A percentile compares a stretch with the other conserved stretches of the same genome.
These are phyloP conservation scores for Debaryomycetaceae sp. DNA, from an alignment of 1,139 yeast genomes.

Conservation along the genomic window DNA sequence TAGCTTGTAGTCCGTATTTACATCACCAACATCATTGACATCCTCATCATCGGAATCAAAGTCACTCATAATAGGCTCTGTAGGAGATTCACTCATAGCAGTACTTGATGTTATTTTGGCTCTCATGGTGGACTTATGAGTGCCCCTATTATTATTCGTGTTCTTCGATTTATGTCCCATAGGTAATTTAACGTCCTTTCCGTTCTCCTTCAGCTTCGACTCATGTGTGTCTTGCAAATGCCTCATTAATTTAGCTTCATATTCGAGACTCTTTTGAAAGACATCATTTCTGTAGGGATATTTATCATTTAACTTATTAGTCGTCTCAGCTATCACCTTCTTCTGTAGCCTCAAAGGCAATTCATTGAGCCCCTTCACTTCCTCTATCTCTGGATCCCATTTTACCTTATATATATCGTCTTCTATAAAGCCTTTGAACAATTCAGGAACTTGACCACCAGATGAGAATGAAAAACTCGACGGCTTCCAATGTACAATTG, in stretches of 20 bases:
- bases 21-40: conserved; percentile 9
- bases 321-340: conserved; percentile 42
- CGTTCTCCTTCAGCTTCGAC: no score
- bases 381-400: conserved; percentile 33
- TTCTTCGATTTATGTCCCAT: no score
- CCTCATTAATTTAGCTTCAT: conserved; percentile 21
- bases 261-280: conserved; percentile 17
- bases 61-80: conserved; percentile 8
- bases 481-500: conserved; percentile 63
- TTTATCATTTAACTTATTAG: conserved; percentile 26
- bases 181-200: background rate
- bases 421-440: conserved; percentile 31
- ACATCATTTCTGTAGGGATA: conserved; percentile 38
- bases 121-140: background rate
- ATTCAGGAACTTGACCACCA: conserved; percentile 29
- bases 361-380: conserved; percentile 23
- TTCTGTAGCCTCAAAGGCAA: conserved; percentile 43
- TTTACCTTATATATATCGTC: conserved; percentile 24
- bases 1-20: conserved; percentile 24
- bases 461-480: conserved; percentile 32
- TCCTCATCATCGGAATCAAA: conserved; percentile 8
- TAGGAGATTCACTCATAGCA: background rate
- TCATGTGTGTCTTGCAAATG: background rate
- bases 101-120: background rate
- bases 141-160: background rate